phyloP scores from a whole-genome alignment of 768 basidiomycete species.

The Steccherinum ochraceum region DNA sequence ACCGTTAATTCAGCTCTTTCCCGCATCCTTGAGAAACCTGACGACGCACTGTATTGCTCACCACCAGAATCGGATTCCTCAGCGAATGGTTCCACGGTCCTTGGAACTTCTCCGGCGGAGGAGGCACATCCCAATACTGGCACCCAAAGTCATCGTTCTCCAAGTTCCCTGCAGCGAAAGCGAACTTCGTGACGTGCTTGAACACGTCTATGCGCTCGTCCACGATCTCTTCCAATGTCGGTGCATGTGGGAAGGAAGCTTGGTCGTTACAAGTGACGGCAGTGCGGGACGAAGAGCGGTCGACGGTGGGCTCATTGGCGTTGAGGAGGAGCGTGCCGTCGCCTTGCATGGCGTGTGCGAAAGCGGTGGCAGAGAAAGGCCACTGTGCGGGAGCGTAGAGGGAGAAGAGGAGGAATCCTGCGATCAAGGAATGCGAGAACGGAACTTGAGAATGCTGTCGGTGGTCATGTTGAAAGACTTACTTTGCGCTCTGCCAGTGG shows the following conservation, averaged over 20 bases:
- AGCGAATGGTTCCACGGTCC: slow-evolving; percentile 25
- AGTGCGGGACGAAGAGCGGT: slow-evolving; percentile 6
- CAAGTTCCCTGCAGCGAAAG: slow-evolving; percentile 12
- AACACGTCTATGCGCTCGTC: slow-evolving; percentile 19
- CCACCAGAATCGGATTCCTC: slow-evolving; percentile 20
- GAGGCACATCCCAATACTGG: slow-evolving; percentile 19
- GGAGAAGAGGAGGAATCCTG: slow-evolving; percentile 11
- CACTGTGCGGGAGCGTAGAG: slow-evolving; percentile 19
- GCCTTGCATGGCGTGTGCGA: slow-evolving; percentile 21
- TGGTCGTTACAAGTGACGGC: slow-evolving; percentile 27
- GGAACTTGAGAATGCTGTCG: no score
- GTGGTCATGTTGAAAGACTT: no score
- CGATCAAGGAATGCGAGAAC: no score
- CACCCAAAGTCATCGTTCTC: slow-evolving; percentile 21
- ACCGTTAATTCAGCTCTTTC: neutral
- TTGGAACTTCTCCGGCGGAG: slow-evolving; percentile 19
- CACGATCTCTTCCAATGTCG: slow-evolving; percentile 15
- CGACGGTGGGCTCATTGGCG: slow-evolving; percentile 8
- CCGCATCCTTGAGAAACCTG: no score
- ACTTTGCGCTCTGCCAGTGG: slow-evolving; percentile 19
- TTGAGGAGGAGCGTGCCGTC: slow-evolving; percentile 18
- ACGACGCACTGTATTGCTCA: slow-evolving; percentile 19
- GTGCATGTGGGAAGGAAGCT: slow-evolving; percentile 12
- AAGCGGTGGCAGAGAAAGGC: slow-evolving; percentile 10
- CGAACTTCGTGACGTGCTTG: slow-evolving; percentile 14